Base-by-base conservation (phyloP, 768 basidiomycete genomes). In the Sutorius australiensis region DNA sequence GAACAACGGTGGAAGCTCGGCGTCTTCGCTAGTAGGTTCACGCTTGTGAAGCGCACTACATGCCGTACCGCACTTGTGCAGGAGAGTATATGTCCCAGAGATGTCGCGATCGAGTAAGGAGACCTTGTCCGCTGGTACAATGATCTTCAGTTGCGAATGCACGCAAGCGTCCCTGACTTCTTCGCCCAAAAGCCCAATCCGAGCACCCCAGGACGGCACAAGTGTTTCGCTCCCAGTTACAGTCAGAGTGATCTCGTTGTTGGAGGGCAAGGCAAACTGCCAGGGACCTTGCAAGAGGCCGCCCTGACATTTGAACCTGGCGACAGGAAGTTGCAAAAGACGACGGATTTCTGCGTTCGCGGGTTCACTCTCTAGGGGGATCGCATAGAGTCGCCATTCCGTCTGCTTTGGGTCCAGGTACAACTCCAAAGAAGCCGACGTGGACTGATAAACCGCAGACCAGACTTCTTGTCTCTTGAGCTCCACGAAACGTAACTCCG, bases 21-120 rank as follows among this genome's bases (percentile, higher is more conserved):
- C 59, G n/a, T 83, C 81, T n/a, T 73, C 75, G 0, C 67, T 50
- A 10, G 68, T 67, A 14, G 67, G 46, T 21, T 75, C 64, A 57
- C 80, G 85, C 69, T 81, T 84, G 70, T 95, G 92, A 43, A 98
- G 74, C 19, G 88, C 87, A 24, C 80, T 78, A 64, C 89, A 92
- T 8, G 95, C 92, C 2, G 91, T 92, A 7, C 94, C 93, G 52
- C 95, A 98, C 65, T 86, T 87, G 57, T 89, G 86, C 48, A 94
- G 74, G 44, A 94, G 82, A 24, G 73, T 70, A 64, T 97, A 98
- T 2, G 72, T 74, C 6, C 95, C 95, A 6, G 86, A 84, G 41
- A 97, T 84, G 63, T 91, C 82, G 42, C 87, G 83, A 67, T 95
- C 94, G 30, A 90, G 79, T 49, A 72, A 67, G 2, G 62, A 52